Base-by-base conservation (phyloP, 148 eudicot species). In the Rheum nobile region DNA sequence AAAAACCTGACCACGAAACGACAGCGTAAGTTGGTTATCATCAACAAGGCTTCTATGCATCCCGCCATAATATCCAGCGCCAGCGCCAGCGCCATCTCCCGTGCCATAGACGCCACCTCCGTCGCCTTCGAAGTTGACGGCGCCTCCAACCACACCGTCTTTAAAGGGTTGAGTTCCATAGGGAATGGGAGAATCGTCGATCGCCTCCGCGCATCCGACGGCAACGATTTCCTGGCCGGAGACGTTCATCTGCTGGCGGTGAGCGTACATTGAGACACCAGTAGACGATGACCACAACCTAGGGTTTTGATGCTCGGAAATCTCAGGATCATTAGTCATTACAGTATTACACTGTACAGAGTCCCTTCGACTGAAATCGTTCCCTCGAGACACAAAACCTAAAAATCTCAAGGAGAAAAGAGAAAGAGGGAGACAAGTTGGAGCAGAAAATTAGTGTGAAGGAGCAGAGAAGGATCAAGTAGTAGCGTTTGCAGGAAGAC, bases 1-100 rank as follows among this genome's bases (percentile, higher is more conserved):
- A 67, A 82, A 88, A 69, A 88, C 87, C 77, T 85, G 90, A 0
- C 90, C 92, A 0, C 81, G 84, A 76, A 86, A 92, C 29, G 97
- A 85, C n/a, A 92, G 77, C 21, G 92, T 88, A 34, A 88, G 92
- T 80, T 88, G 92, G 47, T 85, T 77, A 0, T 77, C 75, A 35
- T 72, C 78, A 32, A 22, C 48, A 50, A 74, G 42, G 8, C 48
- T 37, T 6, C 83, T 71, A 0, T 71, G 82, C 12, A 75, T 71
- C 39, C 70, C 70, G 21, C 70, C 70, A 17, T 32, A 65, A 65
- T 14, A 50, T 50, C 57, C 67, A 16, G 19, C 21, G 35, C 19
- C 71, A 3, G 72, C 83, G n/a, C 57, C 67, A 16, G 19, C 21
- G 31, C 84, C 88, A 26, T 80, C 85, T 8, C 55, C 83, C 10